These are phyloP conservation scores for Alopecurus myosuroides DNA, from an alignment of 176 grass and related monocot species.

Conservation along the genomic window DNA sequence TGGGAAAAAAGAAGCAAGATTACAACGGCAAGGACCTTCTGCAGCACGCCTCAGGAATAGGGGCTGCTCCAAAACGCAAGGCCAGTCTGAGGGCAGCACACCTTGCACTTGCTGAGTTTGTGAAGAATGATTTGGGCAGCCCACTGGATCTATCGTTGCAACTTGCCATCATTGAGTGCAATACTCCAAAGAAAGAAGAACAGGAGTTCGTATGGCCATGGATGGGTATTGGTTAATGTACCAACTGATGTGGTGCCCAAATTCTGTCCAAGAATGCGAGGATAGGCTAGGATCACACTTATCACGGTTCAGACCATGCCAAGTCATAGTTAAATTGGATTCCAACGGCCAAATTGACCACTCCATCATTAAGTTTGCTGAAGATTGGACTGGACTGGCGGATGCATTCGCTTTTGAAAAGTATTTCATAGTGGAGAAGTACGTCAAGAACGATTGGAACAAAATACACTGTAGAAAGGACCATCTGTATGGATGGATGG, in stretches of 20 bases:
- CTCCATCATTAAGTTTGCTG: slow-evolving; percentile 42
- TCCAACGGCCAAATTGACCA: slow-evolving; percentile 21
- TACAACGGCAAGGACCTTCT: slow-evolving; percentile 61
- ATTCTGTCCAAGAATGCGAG: slow-evolving; percentile 26
- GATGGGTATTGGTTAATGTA: slow-evolving; percentile 63
- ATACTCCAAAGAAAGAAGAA: slow-evolving; percentile 25
- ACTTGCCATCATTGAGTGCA: slow-evolving; percentile 3
- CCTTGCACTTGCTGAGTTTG: slow-evolving; percentile 55
- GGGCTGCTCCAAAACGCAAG: slow-evolving; percentile 44
- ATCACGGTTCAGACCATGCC: slow-evolving; percentile 44
- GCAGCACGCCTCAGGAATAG: slow-evolving; percentile 73
- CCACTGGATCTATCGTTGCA: slow-evolving; percentile 7
- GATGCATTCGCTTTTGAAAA: slow-evolving; percentile 59
- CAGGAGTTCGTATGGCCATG: slow-evolving; percentile 60
- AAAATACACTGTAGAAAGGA: slow-evolving; percentile 32
- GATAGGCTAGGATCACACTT: slow-evolving; percentile 47
- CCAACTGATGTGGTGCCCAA: slow-evolving; percentile 12
- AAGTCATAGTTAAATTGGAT: slow-evolving; percentile 31
- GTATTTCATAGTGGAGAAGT: slow-evolving; percentile 27
- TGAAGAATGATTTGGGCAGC: slow-evolving; percentile 44
- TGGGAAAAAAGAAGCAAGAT: slow-evolving; percentile 61
- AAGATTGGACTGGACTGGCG: slow-evolving; percentile 49
- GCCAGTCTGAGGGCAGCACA: slow-evolving; percentile 64
- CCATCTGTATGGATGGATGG: slow-evolving; percentile 60
- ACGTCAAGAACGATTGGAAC: slow-evolving; percentile 36